Evolutionary conservation across 2,329 filamentous ascomycete species (phyloP), one percentile per base, ranked within the genome.

Genomic region (Ilyonectria mors-panacis): DNA sequence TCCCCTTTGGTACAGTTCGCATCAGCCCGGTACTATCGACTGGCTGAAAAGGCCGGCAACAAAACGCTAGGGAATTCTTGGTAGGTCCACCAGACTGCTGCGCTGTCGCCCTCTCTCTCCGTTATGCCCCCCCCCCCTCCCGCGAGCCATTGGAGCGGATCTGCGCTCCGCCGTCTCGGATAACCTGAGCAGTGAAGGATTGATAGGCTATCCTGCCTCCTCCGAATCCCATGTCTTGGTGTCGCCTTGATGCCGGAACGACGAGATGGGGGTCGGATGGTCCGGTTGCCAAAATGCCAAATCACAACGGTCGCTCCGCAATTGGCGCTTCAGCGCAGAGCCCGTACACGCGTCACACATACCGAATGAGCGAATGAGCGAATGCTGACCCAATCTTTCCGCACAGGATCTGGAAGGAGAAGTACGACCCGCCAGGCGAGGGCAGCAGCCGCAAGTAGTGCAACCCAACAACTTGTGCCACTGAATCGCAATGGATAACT

Each of bases 331-430:
- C 26, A 30, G 39, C 30, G 12, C 42, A 33, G 23, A 30, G 50
- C 51, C 44, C 15, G 26, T 23, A 61, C 51, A 30, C 33, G 60
- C 48, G 28, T 37, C 37, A 37, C 15, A 10, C 17, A 64, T 19
- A 47, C 1, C 47, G 3, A n/a, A 19, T 7, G 7, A 7, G 39
- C 15, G 12, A 57, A 53, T 45, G 54, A 55, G 59, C 44, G 65
- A 56, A 55, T 56, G 68, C 73, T 75, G 64, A 75, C 65, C 57
- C 58, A 59, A 58, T 57, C 61, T 28, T 47, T 63, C n/a, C 33
- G 63, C 56, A 65, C 78, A 97, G 94, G 95, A 98, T 98, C 78
- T 98, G 95, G 94, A 98, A 98, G 81, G 94, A 97, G 70, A 98
- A 98, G 83, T 98, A 98, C 83, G 88, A 88, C 75, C 85, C 87